These are phyloP conservation scores for Saksenaea vasiformis DNA, from an alignment of 371 early-diverging fungal species.

Conservation along the genomic window DNA sequence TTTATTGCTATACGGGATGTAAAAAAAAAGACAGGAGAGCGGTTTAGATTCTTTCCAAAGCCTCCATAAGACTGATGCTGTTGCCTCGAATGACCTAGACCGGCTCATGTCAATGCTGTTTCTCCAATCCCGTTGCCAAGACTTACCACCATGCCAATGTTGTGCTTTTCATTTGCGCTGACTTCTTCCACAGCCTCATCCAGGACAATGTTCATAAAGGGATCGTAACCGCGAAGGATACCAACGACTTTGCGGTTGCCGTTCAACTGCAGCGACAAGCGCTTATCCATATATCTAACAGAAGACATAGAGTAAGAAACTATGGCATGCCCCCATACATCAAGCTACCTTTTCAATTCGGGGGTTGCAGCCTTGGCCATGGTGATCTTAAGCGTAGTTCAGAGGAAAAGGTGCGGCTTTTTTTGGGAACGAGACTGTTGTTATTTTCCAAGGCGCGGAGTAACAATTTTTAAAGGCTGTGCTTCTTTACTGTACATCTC, in stretches of 20 bases:
- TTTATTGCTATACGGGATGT: not conserved
- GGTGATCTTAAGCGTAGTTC: constrained; percentile 7
- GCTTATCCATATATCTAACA: constrained; percentile 95
- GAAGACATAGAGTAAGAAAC: constrained; percentile 4
- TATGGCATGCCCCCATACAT: not conserved
- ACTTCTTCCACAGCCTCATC: constrained; percentile 91
- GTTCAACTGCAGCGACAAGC: constrained; percentile 88
- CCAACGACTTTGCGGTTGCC: constrained; percentile 91
- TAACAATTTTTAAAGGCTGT: too few species aligned
- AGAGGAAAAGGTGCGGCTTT: too few species aligned
- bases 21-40: not conserved
- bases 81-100: constrained; percentile 92
- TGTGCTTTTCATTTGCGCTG: constrained; percentile 64
- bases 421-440: too few species aligned
- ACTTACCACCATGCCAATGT: constrained; percentile 89
- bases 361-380: constrained; percentile 79
- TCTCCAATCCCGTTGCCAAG: not conserved
- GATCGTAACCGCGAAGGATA: constrained; percentile 95
- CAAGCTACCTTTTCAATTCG: constrained; percentile 75
- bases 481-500: too few species aligned
- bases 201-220: constrained; percentile 98
- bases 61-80: constrained; percentile 89
- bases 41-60: constrained; percentile 79
- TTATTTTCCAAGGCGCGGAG: not conserved
- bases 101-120: not conserved